Conservation (phyloP, 192 early-diverging fungal species). For the Linnemannia zychae region DNA sequence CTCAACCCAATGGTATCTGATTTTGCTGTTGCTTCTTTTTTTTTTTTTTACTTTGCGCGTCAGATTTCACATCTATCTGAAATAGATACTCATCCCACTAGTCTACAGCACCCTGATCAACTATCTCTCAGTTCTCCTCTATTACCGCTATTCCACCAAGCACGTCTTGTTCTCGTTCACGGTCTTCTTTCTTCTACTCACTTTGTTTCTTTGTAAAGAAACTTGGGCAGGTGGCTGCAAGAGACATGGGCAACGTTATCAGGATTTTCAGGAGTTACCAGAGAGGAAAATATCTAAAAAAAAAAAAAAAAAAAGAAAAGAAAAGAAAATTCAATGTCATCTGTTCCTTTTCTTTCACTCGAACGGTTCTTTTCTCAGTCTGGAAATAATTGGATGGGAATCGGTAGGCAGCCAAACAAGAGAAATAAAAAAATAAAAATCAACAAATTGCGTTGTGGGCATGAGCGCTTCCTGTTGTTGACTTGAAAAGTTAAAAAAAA, state of each 20-base stretch:
- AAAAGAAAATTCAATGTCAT: neutral
- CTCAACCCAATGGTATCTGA: neutral
- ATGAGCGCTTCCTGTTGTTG: no score
- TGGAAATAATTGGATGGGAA: neutral
- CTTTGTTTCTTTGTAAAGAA: neutral
- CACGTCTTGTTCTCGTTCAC: neutral
- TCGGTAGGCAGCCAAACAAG: neutral
- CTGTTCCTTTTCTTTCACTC: neutral
- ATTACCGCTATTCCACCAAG: neutral
- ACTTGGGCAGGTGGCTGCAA: neutral
- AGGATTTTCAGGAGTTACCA: neutral
- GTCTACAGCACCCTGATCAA: neutral
- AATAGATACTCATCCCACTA: neutral
- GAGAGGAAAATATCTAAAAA: neutral
- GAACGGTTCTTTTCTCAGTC: neutral
- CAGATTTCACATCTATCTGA: slow-evolving; percentile 1
- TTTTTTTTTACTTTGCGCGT: neutral
- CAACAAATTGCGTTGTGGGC: no score
- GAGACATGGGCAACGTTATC: neutral
- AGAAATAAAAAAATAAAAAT: neutral
- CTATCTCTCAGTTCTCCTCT: neutral
- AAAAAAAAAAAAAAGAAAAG: neutral
- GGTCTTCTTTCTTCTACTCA: neutral
- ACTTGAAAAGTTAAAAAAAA: no score
- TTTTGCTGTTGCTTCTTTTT: neutral